Evolutionary conservation across 495 filamentous ascomycete species (phyloP), one percentile per base, ranked within the genome.

Genomic region (Penicillium daleae): DNA sequence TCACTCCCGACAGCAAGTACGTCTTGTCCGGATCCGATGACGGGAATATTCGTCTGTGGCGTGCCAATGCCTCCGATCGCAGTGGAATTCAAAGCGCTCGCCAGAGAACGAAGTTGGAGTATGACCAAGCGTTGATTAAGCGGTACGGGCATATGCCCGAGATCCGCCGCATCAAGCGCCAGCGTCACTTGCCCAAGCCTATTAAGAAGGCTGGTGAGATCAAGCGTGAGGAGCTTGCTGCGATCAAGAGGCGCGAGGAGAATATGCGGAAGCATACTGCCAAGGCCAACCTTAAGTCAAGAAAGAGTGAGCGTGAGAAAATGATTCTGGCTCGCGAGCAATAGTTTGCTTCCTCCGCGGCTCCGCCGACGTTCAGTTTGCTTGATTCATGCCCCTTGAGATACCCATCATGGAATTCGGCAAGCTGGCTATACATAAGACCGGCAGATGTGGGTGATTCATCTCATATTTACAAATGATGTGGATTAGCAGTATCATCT

Each of bases 151-250:
- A 99, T 74, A 96, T 99, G 92, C 96, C 96, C 42, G 93, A 99
- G 79, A 92, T 99, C 64, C 84, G 86, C 60, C 85, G 96, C 49
- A 99, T 99, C 74, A 86, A 86, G 66, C 83, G 93, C 32, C 96
- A 99, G 75, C 85, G 94, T 61, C 94, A 97, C 77, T 75, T 97
- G 65, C 96, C 96, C 24, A 92, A 93, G 84, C 85, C 89, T 66
- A 87, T 99, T 62, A 99, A 97, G 90, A 98, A 97, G 85, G 95
- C 96, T 12, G 88, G 85, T 52, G 94, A 97, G 78, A 99, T 99
- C 73, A 99, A 99, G 85, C 80, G 80, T 60, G 92, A 96, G 69
- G 96, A 98, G 79, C 77, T 97, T 60, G 83, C 82, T 71, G 85
- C 90, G 33, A 89, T 97, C 64, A 97, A 95, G 85, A 83, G 92